Base-by-base conservation (phyloP, 495 filamentous ascomycete genomes). In the Aspergillus leporis region DNA sequence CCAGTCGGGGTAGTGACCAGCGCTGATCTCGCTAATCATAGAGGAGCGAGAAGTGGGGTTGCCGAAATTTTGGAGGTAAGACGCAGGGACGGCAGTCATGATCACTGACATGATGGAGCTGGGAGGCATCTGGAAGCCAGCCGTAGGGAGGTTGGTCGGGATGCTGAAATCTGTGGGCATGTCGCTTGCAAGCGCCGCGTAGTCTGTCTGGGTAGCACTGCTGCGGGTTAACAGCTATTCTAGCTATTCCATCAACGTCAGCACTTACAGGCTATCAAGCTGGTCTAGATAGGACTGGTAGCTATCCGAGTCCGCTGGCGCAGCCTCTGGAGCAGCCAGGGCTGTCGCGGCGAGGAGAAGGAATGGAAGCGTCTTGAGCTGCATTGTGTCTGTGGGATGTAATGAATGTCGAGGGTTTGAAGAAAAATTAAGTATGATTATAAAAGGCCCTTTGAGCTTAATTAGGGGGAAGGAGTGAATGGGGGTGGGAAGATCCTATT, bases 31-130 rank as follows among this genome's bases (percentile, higher is more conserved):
- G 22, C 51, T 61, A 3, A 51, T n/a, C 18, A 69, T 1, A 9
- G 53, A 49, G 16, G 56, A 31, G 10, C 34, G 31, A 50, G 50
- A 53, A 7, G 36, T 8, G 6, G 56, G 53, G 43, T 69, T 47
- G 47, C 18, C 14, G 2, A 66, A 6, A 5, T 46, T 6, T 7
- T 32, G 32, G 13, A 56, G 13, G 23, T 28, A 56, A 5, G 56
- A 51, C n/a, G 53, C 13, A 12, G 63, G 63, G 32, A 66, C 25
- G n/a, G 60, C 63, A 21, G 63, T 66, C 23, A 12, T 19, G 38
- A 69, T 59, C 22, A 64, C 64, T 3, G 53, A 21, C 30, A 59
- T 30, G 53, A 66, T 57, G 8, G 66, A 69, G 51, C 28, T 30
- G 18, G 64, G 64, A 12, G 59, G 57, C n/a, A 31, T 16, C 4